These are phyloP conservation scores for Cyamopsis tetragonoloba DNA, from an alignment of 306 rosid species.

Conservation along the genomic window DNA sequence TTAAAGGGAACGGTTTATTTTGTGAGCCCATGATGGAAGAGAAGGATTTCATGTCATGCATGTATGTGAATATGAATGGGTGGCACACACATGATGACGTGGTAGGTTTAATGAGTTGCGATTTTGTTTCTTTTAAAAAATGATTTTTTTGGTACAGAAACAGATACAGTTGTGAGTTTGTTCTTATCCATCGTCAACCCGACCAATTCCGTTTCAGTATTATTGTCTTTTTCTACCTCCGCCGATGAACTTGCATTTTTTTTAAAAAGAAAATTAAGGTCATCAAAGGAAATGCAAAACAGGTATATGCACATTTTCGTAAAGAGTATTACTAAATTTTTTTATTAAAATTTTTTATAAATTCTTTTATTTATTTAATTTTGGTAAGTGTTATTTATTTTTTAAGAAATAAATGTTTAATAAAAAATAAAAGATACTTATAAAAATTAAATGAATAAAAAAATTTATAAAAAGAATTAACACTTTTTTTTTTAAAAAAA, in stretches of 20 bases:
- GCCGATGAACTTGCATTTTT: constrained; percentile 8
- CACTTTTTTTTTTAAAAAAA: too few relatives aligned
- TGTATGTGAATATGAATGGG: background rate
- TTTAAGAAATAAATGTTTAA: too few relatives aligned
- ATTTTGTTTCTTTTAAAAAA: background rate
- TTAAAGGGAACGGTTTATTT: too few relatives aligned
- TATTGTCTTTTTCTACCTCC: constrained; percentile 32
- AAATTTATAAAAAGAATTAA: too few relatives aligned
- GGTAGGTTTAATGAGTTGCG: constrained; percentile 8
- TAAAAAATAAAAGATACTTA: too few relatives aligned
- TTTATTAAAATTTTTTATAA: too few relatives aligned
- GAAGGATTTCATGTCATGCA: background rate
- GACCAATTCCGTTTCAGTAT: constrained; percentile 37
- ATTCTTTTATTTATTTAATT: too few relatives aligned
- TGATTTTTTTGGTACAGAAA: too few relatives aligned
- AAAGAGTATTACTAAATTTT: too few relatives aligned
- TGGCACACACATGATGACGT: constrained; percentile 37
- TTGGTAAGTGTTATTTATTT: too few relatives aligned
- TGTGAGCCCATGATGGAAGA: background rate
- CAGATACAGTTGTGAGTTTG: constrained; percentile 31
- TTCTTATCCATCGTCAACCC: constrained; percentile 29
- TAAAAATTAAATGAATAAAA: too few relatives aligned
- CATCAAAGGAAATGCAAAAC: background rate
- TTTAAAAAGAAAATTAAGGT: background rate
- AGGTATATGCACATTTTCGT: background rate